Evolutionary conservation across 257 asterid species (phyloP), one percentile per base, ranked within the genome.

Genomic region (Henckelia pumila): DNA sequence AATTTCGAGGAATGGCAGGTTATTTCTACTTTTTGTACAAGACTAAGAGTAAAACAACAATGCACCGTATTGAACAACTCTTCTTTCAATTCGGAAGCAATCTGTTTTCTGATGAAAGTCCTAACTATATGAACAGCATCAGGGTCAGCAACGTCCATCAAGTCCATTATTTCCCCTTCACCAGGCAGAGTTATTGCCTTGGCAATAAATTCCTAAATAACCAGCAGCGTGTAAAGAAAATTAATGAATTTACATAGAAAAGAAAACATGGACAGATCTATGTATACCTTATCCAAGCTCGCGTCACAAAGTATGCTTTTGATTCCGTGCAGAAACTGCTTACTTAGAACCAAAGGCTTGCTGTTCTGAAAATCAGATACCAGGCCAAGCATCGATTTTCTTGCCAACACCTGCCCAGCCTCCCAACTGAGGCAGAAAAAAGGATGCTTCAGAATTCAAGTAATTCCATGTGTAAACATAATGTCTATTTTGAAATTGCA

Each of bases 101-200:
- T 82, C 79, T 85, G 89, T 84, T 85, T 83, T 72, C 86, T 79
- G 73, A 89, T 77, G 75, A 85, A 89, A 50, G 73, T 71, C 60
- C 95, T 79, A 61, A 87, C 96, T 5, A 92, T 87, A 71, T 87
- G 88, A 81, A 89, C 95, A 40, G 96, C 96, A 78, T 89, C 96
- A 4, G 96, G 96, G 73, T 89, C 96, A 22, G 96, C 96, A 71
- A 85, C 83, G 73, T 81, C 84, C 95, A 89, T 77, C 86, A 87
- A 67, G 84, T 89, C 96, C 96, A 87, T 87, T 72, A 89, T 85
- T 78, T 89, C 96, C 30, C 95, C 93, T 62, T 61, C 81, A 66
- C 96, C 95, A 9, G 96, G 96, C 61, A 89, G 71, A 71, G 90
- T 87, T 58, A 89, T 60, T 61, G 96, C 95, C 86, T 85, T 89